Conservation (phyloP, 306 rosid genomes). For the Vigna mungo region DNA sequence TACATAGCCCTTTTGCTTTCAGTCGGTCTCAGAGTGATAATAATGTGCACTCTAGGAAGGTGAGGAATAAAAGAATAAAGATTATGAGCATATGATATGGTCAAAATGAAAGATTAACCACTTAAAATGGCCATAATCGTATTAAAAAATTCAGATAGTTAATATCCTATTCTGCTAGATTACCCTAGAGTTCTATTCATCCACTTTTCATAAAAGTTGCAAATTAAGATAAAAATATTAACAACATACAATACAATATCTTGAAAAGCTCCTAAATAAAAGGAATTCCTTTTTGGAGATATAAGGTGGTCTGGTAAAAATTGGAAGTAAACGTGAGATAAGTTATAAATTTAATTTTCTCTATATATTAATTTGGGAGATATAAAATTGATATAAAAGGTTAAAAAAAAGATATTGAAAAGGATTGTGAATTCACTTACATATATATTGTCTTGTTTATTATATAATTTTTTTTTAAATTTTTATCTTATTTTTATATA, state of each 20-base stretch:
- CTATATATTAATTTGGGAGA: no score
- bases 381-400: no score
- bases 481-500: no score
- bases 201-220: slow-evolving; percentile 28
- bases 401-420: no score
- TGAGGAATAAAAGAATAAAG: slow-evolving; percentile 39
- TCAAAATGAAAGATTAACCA: slow-evolving; percentile 41
- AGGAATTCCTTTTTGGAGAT: no score
- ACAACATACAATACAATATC: background rate
- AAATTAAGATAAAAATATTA: background rate
- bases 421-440: no score
- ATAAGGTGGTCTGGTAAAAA: no score
- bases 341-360: no score
- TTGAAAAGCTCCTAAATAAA: background rate
- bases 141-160: slow-evolving; percentile 21
- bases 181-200: slow-evolving; percentile 26
- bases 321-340: no score
- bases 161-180: slow-evolving; percentile 29
- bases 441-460: no score
- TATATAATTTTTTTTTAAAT: no score
- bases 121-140: slow-evolving; percentile 28
- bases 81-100: slow-evolving; percentile 38
- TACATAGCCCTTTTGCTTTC: slow-evolving; percentile 34
- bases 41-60: slow-evolving; percentile 38
- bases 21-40: slow-evolving; percentile 33